These are phyloP conservation scores for Mycosarcoma mackinlayi DNA, from an alignment of 1,284 basidiomycete species.

Conservation along the genomic window DNA sequence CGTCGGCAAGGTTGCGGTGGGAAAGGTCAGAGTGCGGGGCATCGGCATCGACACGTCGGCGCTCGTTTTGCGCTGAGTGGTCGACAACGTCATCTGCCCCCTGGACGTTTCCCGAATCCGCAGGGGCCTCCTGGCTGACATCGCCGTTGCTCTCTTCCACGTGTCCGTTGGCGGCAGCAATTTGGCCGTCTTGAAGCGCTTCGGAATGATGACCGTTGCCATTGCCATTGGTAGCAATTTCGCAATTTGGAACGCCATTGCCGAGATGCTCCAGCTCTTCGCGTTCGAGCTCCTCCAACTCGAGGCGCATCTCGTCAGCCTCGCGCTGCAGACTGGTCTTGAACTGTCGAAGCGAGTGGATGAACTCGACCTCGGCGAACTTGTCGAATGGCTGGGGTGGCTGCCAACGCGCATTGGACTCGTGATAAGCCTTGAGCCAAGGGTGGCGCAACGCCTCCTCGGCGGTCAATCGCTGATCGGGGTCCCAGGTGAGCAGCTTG, in stretches of 20 bases:
- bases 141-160: constrained; percentile 1
- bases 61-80: constrained; percentile 11
- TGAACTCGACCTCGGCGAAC: constrained; percentile 64
- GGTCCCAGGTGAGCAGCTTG: constrained; percentile 64
- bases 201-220: constrained; percentile 14
- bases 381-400: constrained; percentile 55
- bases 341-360: constrained; percentile 61
- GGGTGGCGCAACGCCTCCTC: constrained; percentile 63
- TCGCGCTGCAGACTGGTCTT: constrained; percentile 59
- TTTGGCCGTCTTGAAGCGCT: constrained; percentile 1
- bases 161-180: constrained; percentile 7
- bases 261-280: constrained; percentile 46
- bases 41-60: constrained; percentile 38
- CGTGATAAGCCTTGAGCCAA: constrained; percentile 65
- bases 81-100: constrained; percentile 52
- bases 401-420: constrained; percentile 56
- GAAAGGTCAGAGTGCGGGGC: constrained; percentile 17
- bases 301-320: constrained; percentile 57
- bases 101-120: constrained; percentile 50
- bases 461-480: constrained; percentile 62
- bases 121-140: background rate
- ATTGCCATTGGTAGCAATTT: constrained; percentile 4
- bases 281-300: constrained; percentile 50
- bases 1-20: background rate
- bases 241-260: constrained; percentile 2